Evolutionary conservation across 176 grass and related monocot genomes (phyloP).

Genomic region (Panicum miliaceum): DNA sequence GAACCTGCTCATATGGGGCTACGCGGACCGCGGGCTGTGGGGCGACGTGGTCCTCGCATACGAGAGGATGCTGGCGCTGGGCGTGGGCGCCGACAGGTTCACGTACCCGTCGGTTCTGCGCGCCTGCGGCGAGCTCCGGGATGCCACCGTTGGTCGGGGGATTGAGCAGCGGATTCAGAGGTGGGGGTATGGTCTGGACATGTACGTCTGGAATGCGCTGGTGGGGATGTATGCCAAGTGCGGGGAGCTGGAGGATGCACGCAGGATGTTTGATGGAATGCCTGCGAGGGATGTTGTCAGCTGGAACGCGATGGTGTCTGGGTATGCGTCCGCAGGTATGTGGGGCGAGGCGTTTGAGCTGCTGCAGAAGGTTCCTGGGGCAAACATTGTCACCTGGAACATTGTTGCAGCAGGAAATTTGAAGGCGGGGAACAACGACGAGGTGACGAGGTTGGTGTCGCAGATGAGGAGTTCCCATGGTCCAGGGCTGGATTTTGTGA

Average conservation of each 20-base stretch:
- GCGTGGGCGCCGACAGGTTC: constrained; percentile 49
- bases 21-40: constrained; percentile 34
- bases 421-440: constrained; percentile 41
- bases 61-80: constrained; percentile 40
- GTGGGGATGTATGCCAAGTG: constrained; percentile 60
- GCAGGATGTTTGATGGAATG: constrained; percentile 69
- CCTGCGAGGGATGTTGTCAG: constrained; percentile 51
- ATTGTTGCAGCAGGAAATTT: constrained; percentile 34
- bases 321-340: constrained; percentile 4
- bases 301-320: constrained; percentile 67
- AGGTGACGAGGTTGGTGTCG: constrained; percentile 44
- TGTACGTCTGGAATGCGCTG: constrained; percentile 63
- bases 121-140: constrained; percentile 56
- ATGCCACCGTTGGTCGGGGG: constrained; percentile 44
- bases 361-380: constrained; percentile 36
- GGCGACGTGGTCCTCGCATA: constrained; percentile 48
- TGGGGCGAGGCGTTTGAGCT: constrained; percentile 40
- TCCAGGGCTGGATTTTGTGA: constrained; percentile 51
- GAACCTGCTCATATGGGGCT: constrained; percentile 63
- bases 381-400: constrained; percentile 44
- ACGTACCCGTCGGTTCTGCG: constrained; percentile 68
- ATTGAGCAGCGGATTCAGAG: constrained; percentile 29
- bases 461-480: constrained; percentile 22
- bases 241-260: constrained; percentile 38
- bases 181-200: constrained; percentile 49